phyloP scores from a whole-genome alignment of 2,329 filamentous ascomycete genomes.

The Grosmannia huntii region DNA sequence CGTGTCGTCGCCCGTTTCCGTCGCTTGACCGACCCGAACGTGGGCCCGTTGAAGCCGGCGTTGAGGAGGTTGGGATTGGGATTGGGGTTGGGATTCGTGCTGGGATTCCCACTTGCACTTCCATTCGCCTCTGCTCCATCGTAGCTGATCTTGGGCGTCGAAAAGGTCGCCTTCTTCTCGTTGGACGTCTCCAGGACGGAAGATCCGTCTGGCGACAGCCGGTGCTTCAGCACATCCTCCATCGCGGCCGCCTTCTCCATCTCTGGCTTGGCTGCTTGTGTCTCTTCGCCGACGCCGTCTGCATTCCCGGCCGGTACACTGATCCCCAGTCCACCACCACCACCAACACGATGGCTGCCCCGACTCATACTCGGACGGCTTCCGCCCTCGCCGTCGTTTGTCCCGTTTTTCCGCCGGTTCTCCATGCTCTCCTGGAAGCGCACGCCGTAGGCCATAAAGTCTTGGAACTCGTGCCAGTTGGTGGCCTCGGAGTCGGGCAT shows the following conservation, averaged over 20 bases:
- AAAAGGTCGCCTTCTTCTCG: conserved; percentile 35
- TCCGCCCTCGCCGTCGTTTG: conserved; percentile 14
- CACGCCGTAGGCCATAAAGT: conserved; percentile 64
- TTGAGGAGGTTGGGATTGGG: conserved; percentile 4
- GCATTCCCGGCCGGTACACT: not conserved
- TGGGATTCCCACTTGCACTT: conserved; percentile 6
- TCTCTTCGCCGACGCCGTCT: conserved; percentile 11
- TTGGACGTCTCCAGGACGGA: not conserved
- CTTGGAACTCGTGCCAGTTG: conserved; percentile 86
- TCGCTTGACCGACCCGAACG: conserved; percentile 39
- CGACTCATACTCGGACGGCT: not conserved
- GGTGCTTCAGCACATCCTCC: conserved; percentile 16
- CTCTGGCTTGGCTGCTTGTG: conserved; percentile 14
- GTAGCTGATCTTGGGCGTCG: conserved; percentile 29
- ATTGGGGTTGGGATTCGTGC: not conserved
- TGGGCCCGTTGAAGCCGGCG: conserved; percentile 11
- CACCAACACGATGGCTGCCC: conserved; percentile 5
- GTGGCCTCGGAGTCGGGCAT: conserved; percentile 93
- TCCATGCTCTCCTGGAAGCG: conserved; percentile 60
- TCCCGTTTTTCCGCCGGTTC: conserved; percentile 33
- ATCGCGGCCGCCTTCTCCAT: conserved; percentile 17
- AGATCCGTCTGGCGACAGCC: not conserved
- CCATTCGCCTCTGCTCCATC: conserved; percentile 1
- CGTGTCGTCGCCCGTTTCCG: conserved; percentile 59
- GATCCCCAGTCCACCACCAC: conserved; percentile 12